These are phyloP conservation scores for Epichloe baconii DNA, from an alignment of 2,329 filamentous ascomycete species.

Conservation along the genomic window DNA sequence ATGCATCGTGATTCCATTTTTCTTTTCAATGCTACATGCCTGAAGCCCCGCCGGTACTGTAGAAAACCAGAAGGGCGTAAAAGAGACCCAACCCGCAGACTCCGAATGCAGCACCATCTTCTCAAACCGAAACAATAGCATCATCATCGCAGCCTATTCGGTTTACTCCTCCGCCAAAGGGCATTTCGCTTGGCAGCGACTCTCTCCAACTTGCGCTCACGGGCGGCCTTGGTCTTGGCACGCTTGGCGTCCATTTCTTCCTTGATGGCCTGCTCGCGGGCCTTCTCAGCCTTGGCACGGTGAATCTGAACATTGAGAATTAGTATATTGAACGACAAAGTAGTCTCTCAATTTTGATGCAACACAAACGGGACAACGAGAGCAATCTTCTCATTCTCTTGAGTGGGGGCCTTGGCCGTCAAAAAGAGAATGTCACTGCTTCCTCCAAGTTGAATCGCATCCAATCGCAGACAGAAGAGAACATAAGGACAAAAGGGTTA, in stretches of 20 bases:
- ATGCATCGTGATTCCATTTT: slow-evolving; percentile 39
- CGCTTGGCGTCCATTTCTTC: slow-evolving; percentile 99
- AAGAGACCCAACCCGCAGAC: slow-evolving; percentile 44
- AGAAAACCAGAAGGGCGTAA: slow-evolving; percentile 31
- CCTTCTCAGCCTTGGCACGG: slow-evolving; percentile 99
- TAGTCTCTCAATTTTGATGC: neutral
- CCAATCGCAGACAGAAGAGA: neutral
- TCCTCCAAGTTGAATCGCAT: neutral
- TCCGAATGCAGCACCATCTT: slow-evolving; percentile 47
- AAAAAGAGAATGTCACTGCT: neutral
- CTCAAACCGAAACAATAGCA: slow-evolving; percentile 29
- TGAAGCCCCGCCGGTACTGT: slow-evolving; percentile 37
- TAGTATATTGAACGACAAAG: neutral
- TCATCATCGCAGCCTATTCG: slow-evolving; percentile 29
- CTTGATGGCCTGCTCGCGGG: slow-evolving; percentile 88
- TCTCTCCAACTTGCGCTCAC: slow-evolving; percentile 95
- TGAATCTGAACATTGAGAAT: slow-evolving; percentile 57
- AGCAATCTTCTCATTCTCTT: neutral
- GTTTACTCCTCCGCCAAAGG: slow-evolving; percentile 55
- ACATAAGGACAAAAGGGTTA: neutral
- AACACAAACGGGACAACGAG: too few relatives aligned
- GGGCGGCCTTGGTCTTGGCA: slow-evolving; percentile 99
- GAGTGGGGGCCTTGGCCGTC: neutral
- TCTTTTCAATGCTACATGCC: slow-evolving; percentile 41
- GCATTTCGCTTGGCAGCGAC: slow-evolving; percentile 81